Percentiles rank a stretch among this genome's conserved stretches.
Evolutionary conservation across 176 grass and related monocot genomes (phyloP).

Genomic region (Neostapfia colusana): DNA sequence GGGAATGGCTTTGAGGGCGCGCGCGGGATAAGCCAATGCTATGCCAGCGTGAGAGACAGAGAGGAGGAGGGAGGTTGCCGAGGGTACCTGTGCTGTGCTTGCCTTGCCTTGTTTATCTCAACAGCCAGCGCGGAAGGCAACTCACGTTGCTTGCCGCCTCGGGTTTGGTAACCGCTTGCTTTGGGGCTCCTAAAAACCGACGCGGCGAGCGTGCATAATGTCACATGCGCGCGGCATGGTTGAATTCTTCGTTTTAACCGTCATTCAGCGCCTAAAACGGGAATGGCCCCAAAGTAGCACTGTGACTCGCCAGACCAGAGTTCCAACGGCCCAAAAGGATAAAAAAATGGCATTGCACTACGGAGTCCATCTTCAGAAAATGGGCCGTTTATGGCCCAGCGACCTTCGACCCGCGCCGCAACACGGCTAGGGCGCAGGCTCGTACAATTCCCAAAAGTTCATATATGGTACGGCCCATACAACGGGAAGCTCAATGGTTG

Average conservation of each 20-base stretch:
- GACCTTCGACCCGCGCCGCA: too few relatives aligned
- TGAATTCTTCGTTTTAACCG: neutral
- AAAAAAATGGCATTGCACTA: too few relatives aligned
- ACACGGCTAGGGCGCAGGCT: too few relatives aligned
- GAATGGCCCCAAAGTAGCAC: neutral
- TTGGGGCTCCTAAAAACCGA: constrained; percentile 20
- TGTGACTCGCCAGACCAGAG: too few relatives aligned
- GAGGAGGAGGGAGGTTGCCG: constrained; percentile 13
- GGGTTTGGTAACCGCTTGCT: constrained; percentile 12
- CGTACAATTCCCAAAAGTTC: too few relatives aligned
- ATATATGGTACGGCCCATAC: too few relatives aligned
- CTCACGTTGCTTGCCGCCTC: constrained; percentile 33
- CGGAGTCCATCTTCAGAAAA: too few relatives aligned
- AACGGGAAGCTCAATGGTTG: too few relatives aligned
- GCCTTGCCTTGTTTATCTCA: constrained; percentile 1
- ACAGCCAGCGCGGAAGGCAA: constrained; percentile 33
- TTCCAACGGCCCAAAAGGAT: too few relatives aligned
- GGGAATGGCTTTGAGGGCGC: constrained; percentile 15
- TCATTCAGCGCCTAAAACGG: neutral
- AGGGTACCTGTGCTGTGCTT: constrained; percentile 23
- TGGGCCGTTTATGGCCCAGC: too few relatives aligned
- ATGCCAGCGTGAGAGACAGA: neutral
- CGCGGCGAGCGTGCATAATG: too few relatives aligned
- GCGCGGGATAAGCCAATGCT: neutral
- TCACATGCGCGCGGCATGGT: constrained; percentile 20